A percentile compares a stretch with the other conserved stretches of the same genome.
Conservation (phyloP, 2,329 filamentous ascomycete species). For the Pezicula neosporulosa region DNA sequence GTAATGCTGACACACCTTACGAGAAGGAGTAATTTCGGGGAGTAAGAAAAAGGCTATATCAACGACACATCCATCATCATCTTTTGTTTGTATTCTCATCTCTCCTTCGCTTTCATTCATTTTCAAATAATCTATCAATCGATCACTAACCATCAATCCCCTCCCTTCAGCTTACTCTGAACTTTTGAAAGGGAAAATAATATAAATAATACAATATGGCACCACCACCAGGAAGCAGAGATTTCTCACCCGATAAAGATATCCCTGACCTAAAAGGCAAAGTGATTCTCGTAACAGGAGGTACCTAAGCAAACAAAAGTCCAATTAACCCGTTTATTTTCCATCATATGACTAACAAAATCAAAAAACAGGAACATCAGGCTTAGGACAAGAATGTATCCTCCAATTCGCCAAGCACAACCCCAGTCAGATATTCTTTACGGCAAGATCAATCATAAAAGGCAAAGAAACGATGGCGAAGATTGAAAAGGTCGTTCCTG, state of each 20-base stretch:
- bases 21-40: too few species aligned
- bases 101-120: too few species aligned
- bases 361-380: constrained; percentile 20
- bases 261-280: background rate
- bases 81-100: too few species aligned
- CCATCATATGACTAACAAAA: background rate
- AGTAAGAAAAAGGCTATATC: too few species aligned
- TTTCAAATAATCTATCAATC: too few species aligned
- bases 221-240: constrained; percentile 4
- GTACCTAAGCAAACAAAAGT: background rate
- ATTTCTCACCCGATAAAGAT: constrained; percentile 4
- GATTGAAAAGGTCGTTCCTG: constrained; percentile 23
- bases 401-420: constrained; percentile 35
- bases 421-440: constrained; percentile 31
- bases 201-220: too few species aligned
- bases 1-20: too few species aligned
- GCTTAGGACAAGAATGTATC: constrained; percentile 39
- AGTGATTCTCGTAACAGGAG: background rate
- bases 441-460: constrained; percentile 30
- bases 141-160: too few species aligned
- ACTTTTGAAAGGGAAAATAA: too few species aligned
- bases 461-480: constrained; percentile 33
- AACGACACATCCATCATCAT: too few species aligned
- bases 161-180: too few species aligned
- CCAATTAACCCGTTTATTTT: background rate